Conservation (phyloP, 1,284 basidiomycete genomes). For the Sanghuangporus sanghuang region DNA sequence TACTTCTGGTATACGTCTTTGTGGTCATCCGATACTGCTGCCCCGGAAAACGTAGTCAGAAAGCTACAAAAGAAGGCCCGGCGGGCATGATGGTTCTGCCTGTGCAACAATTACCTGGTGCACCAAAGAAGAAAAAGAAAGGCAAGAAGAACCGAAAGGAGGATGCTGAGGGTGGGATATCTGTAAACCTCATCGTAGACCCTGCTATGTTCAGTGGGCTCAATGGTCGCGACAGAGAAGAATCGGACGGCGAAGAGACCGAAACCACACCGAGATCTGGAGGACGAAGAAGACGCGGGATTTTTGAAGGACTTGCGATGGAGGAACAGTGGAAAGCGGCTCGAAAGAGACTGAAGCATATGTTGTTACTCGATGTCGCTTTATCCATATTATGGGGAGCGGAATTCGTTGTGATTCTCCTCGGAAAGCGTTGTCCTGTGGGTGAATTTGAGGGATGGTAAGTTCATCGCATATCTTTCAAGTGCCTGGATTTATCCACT, state of each 20-base stretch:
- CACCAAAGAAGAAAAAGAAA: constrained; percentile 33
- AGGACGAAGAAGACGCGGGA: constrained; percentile 34
- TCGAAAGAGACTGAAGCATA: constrained; percentile 47
- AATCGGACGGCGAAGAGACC: constrained; percentile 20
- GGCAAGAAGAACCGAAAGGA: constrained; percentile 31
- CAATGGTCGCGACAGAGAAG: constrained; percentile 26
- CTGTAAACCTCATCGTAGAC: constrained; percentile 69
- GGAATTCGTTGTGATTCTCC: constrained; percentile 53
- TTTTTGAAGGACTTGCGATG: constrained; percentile 57
- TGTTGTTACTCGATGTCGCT: constrained; percentile 43
- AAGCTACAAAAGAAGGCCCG: constrained; percentile 27
- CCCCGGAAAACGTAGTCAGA: constrained; percentile 24
- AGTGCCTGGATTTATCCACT: constrained; percentile 1
- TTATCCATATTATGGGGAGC: constrained; percentile 53
- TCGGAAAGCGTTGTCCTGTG: constrained; percentile 57
- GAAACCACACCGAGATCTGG: constrained; percentile 23
- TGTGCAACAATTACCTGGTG: constrained; percentile 40
- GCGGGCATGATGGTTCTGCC: constrained; percentile 64
- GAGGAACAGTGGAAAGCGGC: constrained; percentile 59
- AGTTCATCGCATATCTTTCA: constrained; percentile 24
- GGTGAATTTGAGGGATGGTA: constrained; percentile 61
- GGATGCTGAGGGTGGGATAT: constrained; percentile 40
- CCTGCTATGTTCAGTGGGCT: constrained; percentile 47
- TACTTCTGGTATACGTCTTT: constrained; percentile 51
- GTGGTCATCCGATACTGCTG: constrained; percentile 53